These are phyloP conservation scores for Penicillium coffeae DNA, from an alignment of 495 filamentous ascomycete genomes.

Conservation along the genomic window DNA sequence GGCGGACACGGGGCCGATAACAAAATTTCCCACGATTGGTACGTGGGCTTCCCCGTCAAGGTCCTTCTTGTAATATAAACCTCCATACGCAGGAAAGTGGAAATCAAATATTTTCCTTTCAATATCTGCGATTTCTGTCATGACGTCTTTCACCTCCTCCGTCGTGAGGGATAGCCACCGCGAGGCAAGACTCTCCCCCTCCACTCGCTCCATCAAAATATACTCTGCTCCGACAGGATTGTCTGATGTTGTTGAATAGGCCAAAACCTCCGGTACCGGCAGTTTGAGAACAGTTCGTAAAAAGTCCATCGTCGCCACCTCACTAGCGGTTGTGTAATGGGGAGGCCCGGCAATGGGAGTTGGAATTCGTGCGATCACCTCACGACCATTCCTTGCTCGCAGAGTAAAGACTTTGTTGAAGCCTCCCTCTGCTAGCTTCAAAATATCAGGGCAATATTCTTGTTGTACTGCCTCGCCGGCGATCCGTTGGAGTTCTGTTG, in stretches of 20 bases:
- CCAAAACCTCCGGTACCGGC: constrained; percentile 28
- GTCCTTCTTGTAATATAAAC: constrained; percentile 35
- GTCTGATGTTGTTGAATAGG: constrained; percentile 22
- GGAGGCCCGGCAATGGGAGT: constrained; percentile 31
- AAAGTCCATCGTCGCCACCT: constrained; percentile 43
- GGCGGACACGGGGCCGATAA: constrained; percentile 33
- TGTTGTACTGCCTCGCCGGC: constrained; percentile 25
- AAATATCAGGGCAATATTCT: constrained; percentile 23
- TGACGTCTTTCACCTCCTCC: constrained; percentile 34
- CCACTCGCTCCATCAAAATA: constrained; percentile 35
- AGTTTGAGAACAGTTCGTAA: constrained; percentile 27
- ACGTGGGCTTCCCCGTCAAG: constrained; percentile 21
- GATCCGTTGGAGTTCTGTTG: constrained; percentile 29
- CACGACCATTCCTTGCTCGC: constrained; percentile 23
- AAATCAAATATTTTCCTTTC: constrained; percentile 34
- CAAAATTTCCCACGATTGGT: constrained; percentile 25
- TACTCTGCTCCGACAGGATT: constrained; percentile 36
- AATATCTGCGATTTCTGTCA: constrained; percentile 35
- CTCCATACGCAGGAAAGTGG: constrained; percentile 33
- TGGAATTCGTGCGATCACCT: constrained; percentile 36
- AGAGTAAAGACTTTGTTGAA: constrained; percentile 25
- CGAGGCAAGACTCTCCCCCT: constrained; percentile 33
- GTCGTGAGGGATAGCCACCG: constrained; percentile 31
- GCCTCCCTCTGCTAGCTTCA: constrained; percentile 10
- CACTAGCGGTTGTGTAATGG: constrained; percentile 38